A percentile compares a stretch with the other conserved stretches of the same genome.
These are phyloP conservation scores for Cordyceps javanica DNA, from an alignment of 2,329 filamentous ascomycete species.

Conservation along the genomic window DNA sequence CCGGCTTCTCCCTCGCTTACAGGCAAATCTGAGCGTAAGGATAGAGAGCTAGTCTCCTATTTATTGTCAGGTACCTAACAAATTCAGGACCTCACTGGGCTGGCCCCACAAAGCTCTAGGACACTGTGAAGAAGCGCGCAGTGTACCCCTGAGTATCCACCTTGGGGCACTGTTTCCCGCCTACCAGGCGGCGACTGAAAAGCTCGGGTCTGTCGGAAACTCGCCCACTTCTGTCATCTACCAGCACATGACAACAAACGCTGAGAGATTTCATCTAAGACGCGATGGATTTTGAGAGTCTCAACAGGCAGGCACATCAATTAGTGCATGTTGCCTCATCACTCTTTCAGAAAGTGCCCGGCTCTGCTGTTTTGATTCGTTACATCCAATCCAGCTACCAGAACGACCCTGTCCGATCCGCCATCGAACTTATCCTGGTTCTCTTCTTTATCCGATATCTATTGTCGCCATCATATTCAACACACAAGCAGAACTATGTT, in stretches of 20 bases:
- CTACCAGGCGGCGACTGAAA: neutral
- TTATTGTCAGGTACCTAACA: too few relatives aligned
- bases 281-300: slow-evolving; percentile 57
- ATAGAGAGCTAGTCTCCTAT: too few relatives aligned
- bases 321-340: slow-evolving; percentile 48
- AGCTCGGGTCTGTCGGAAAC: neutral
- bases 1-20: too few relatives aligned
- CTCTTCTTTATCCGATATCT: slow-evolving; percentile 95
- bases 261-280: neutral
- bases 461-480: slow-evolving; percentile 86
- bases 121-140: neutral
- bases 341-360: slow-evolving; percentile 84
- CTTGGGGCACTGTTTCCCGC: neutral
- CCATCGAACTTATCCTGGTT: slow-evolving; percentile 87
- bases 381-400: slow-evolving; percentile 98
- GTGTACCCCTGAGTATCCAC: neutral
- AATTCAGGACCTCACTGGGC: too few relatives aligned
- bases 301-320: slow-evolving; percentile 45
- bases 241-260: neutral
- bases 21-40: too few relatives aligned
- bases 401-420: slow-evolving; percentile 88
- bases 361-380: slow-evolving; percentile 86
- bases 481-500: slow-evolving; percentile 82
- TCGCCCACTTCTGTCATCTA: neutral
- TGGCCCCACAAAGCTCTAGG: neutral